Base-by-base conservation (phyloP, 768 basidiomycete genomes). In the Boletus reticuloceps region DNA sequence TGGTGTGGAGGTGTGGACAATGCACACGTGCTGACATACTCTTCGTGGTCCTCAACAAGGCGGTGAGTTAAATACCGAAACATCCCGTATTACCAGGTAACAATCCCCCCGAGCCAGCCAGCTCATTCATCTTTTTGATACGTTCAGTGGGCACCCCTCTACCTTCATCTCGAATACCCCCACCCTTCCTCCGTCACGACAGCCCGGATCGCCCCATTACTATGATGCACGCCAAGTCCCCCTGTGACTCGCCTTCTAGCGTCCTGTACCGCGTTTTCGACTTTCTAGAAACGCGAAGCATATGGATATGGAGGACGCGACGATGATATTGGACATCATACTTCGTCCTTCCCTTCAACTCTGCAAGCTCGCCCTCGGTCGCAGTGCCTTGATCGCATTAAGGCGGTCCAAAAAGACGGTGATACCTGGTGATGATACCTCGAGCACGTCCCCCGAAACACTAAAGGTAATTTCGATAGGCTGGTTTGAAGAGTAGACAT, bases 21-120 rank as follows among this genome's bases (percentile, higher is more conserved):
- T 60, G 40, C 67, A 54, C 53, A 40, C 54, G 38, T 61, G 56
- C 17, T 42, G 40, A 53, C 53, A 52, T 43, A 25, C 38, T 10
- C 50, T 39, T 58, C 19, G 36, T 55, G 50, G 46, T 54, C 27
- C 36, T 45, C 40, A 25, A 46, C 52, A 42, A 41, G 31, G 41
- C 43, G 56, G 60, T 42, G 47, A 59, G 64, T 67, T 67, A 68
- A 68, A 67, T 68, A 68, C 58, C 37, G 3, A 25, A 29, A 42
- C 36, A 22, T 37, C 55, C 47, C 19, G 42, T 36, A n/a, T 14
- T 36, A n/a, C 36, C 34, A 32, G 32, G 32, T n/a, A 20, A 8
- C 34, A 37, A 38, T 36, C 50, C 42, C 27, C 49, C 55, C 36
- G 44, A 40, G 11, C 27, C 34, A 40, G 46, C 37, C 27, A 37